A percentile compares a stretch with the other conserved stretches of the same genome.
These are phyloP conservation scores for Crithidia thermophila DNA, from an alignment of 208 protist species.

Conservation along the genomic window DNA sequence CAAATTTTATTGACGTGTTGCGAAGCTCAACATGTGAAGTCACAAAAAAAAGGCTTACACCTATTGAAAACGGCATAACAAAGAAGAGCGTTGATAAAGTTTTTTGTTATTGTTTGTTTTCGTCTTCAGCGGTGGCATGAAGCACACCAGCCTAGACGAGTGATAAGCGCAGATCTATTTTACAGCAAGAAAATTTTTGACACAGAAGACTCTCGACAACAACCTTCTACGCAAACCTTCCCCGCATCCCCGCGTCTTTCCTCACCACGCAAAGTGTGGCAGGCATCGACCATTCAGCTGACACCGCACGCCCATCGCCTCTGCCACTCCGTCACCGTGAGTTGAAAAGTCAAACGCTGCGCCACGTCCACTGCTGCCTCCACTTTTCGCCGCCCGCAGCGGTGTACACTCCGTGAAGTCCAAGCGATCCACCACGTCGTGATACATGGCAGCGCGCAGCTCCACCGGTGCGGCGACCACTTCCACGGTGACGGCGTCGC, in stretches of 20 bases:
- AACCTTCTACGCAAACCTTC: neutral
- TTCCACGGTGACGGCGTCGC: slow-evolving; percentile 35
- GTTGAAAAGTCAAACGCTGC: neutral
- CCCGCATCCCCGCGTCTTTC: neutral
- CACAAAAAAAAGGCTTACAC: too few species aligned
- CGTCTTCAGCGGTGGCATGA: too few species aligned
- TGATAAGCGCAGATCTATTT: too few species aligned
- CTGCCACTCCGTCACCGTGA: neutral
- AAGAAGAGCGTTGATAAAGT: too few species aligned
- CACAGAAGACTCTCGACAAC: too few species aligned
- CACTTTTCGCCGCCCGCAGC: too few species aligned
- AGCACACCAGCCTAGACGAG: too few species aligned
- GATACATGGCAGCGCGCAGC: slow-evolving; percentile 52
- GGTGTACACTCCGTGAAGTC: slow-evolving; percentile 40
- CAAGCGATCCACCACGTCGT: slow-evolving; percentile 46
- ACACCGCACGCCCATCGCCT: slow-evolving; percentile 13
- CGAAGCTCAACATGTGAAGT: too few species aligned
- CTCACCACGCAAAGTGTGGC: slow-evolving; percentile 36
- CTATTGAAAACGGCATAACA: too few species aligned
- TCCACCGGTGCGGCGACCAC: slow-evolving; percentile 42
- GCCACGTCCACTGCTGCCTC: neutral
- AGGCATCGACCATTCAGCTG: slow-evolving; percentile 54
- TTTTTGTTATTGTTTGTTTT: too few species aligned
- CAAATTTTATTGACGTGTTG: too few species aligned
- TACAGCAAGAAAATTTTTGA: too few species aligned